Evolutionary conservation across 2,329 filamentous ascomycete genomes (phyloP), one percentile per base, ranked within the genome.

Genomic region (Fusarium incarnatum): DNA sequence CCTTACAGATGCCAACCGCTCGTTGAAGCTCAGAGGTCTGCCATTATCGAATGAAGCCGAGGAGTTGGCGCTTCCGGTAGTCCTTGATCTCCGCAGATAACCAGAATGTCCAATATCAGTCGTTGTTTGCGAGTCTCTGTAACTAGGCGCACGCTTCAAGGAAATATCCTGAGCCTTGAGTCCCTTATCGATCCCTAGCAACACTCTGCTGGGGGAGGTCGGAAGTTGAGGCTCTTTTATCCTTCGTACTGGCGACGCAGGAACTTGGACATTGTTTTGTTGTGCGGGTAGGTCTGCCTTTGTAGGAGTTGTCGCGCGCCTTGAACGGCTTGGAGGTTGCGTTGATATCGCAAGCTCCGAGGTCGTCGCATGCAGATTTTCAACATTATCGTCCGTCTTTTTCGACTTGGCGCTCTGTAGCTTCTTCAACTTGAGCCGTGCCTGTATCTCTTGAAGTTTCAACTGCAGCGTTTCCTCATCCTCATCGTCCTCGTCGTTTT

Each of bases 391-490:
- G 48, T 56, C 62, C 30, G 64, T 59, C 64, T 71, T 75, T 48
- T 72, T 74, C 8, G 63, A 62, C 55, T 73, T 79, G 50, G 79
- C 80, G 76, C 90, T 91, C 78, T 96, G 92, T 16, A 98, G 82
- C 76, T 91, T 94, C 80, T 98, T 98, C 70, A 98, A 81, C 79
- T 91, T 96, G 55, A 98, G 82, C 64, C 92, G 91, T 9, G 94
- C 94, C 79, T 98, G 91, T 62, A 99, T 97, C 58, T 93, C 94
- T 70, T 94, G 90, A 8, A 98, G 83, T 78, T 97, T 91, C 67
- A 99, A 83, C 76, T 97, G 89, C 34, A 98, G 82, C 2, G 90
- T 97, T 83, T 98, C 94, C 79, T 98, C 95, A 73, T 97, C 94
- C 9, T 97, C 92, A 7, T 93, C 91, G 0, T 91, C 89, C 12